Conservation (phyloP, 2,329 filamentous ascomycete genomes). For the Aureobasidium lini region DNA sequence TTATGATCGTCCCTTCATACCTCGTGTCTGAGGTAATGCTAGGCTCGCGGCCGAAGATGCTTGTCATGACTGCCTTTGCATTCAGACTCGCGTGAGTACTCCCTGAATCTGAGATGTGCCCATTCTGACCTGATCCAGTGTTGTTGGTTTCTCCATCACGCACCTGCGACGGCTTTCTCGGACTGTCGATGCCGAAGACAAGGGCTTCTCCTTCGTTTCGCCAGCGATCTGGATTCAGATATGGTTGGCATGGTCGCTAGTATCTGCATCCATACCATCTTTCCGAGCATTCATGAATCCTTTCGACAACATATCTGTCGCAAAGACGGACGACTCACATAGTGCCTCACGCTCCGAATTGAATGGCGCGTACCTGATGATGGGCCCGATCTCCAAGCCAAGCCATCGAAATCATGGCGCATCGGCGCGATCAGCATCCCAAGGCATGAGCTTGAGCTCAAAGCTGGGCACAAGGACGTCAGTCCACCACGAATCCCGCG, state of each 20-base stretch:
- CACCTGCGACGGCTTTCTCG: not conserved
- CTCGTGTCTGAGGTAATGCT: slow-evolving; percentile 4
- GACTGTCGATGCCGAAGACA: not conserved
- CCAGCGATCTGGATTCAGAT: slow-evolving; percentile 12
- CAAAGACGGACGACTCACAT: not conserved
- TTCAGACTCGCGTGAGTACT: slow-evolving; percentile 8
- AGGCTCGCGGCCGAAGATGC: slow-evolving; percentile 1
- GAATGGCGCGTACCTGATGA: slow-evolving; percentile 11
- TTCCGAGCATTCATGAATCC: slow-evolving; percentile 16
- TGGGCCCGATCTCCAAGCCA: not conserved
- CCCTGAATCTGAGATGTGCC: not conserved
- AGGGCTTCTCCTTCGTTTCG: not conserved
- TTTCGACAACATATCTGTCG: slow-evolving; percentile 7
- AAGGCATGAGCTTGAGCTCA: not conserved
- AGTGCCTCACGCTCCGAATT: slow-evolving; percentile 1
- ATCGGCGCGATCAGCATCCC: not conserved
- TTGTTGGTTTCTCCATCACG: not conserved
- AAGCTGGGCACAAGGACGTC: slow-evolving; percentile 9
- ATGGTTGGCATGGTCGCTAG: slow-evolving; percentile 14
- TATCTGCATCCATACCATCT: slow-evolving; percentile 15
- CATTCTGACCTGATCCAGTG: not conserved
- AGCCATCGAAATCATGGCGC: not conserved
- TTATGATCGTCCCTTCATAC: slow-evolving; percentile 5
- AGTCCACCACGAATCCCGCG: not conserved
- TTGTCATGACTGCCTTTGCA: slow-evolving; percentile 3